phyloP scores from a whole-genome alignment of 169 alveolate species.

The Eimeria brunetti region DNA sequence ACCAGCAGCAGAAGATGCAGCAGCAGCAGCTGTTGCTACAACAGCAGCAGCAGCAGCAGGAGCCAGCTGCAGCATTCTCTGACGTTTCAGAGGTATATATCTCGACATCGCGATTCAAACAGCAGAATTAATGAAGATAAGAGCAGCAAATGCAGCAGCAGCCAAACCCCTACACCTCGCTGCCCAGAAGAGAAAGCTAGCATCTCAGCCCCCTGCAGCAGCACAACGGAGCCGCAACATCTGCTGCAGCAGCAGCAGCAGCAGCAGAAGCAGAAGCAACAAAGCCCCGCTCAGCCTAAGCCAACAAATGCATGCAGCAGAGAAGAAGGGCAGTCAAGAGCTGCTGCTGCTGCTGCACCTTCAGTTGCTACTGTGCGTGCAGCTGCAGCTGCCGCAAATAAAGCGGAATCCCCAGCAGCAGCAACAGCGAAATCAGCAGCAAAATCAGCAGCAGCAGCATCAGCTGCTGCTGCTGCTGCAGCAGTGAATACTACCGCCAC shows the following conservation, averaged over 20 bases:
- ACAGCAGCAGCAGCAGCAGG: too few species aligned
- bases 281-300: neutral
- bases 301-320: neutral
- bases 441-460: neutral
- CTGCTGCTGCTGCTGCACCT: too few species aligned
- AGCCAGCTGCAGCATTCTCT: neutral
- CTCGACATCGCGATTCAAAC: neutral
- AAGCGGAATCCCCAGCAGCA: too few species aligned
- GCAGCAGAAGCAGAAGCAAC: too few species aligned
- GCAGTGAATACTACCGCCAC: neutral
- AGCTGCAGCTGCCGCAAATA: too few species aligned
- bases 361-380: too few species aligned
- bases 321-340: too few species aligned
- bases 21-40: too few species aligned
- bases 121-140: neutral
- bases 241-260: neutral
- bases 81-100: neutral
- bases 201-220: neutral
- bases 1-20: too few species aligned
- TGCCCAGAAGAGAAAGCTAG: neutral
- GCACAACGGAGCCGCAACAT: neutral
- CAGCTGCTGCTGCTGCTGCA: neutral
- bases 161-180: neutral
- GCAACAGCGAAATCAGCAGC: neutral
- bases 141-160: neutral